Evolutionary conservation across 2,329 filamentous ascomycete genomes (phyloP).

Genomic region (Ceratocystis alfenasii): DNA sequence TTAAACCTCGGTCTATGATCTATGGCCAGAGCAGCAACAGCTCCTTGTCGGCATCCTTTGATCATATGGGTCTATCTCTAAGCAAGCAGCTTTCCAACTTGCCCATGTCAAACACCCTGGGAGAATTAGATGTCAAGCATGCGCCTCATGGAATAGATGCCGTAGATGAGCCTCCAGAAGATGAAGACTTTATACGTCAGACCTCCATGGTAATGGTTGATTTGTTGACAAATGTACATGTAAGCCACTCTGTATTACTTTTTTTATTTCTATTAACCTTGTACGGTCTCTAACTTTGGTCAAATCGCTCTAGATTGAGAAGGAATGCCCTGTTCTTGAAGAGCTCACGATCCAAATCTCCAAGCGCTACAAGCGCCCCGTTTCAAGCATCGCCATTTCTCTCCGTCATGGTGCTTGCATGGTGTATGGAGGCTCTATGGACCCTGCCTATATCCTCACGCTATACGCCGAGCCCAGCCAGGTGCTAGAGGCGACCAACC

Average conservation of each 20-base stretch:
- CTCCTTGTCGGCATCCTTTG: neutral
- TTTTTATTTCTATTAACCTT: neutral
- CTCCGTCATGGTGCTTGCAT: constrained; percentile 66
- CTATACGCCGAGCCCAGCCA: constrained; percentile 58
- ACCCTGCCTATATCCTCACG: constrained; percentile 67
- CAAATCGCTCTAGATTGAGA: constrained; percentile 47
- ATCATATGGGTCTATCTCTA: neutral
- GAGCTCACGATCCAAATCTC: constrained; percentile 63
- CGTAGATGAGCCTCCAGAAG: neutral
- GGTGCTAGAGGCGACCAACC: constrained; percentile 63
- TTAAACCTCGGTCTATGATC: neutral
- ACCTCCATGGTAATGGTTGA: constrained; percentile 13
- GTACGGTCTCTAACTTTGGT: neutral
- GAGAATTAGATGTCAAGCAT: neutral
- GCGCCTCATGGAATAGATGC: neutral
- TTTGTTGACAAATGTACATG: constrained; percentile 16
- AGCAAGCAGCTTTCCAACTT: neutral
- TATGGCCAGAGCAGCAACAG: constrained; percentile 9
- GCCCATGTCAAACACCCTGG: neutral
- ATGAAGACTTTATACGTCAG: constrained; percentile 11
- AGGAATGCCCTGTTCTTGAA: constrained; percentile 63
- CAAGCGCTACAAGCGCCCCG: constrained; percentile 60
- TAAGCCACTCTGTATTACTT: constrained; percentile 25
- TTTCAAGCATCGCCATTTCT: constrained; percentile 61
- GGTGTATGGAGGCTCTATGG: constrained; percentile 60